phyloP scores from a whole-genome alignment of 371 early-diverging fungal species.

The Batrachochytrium dendrobatidis region DNA sequence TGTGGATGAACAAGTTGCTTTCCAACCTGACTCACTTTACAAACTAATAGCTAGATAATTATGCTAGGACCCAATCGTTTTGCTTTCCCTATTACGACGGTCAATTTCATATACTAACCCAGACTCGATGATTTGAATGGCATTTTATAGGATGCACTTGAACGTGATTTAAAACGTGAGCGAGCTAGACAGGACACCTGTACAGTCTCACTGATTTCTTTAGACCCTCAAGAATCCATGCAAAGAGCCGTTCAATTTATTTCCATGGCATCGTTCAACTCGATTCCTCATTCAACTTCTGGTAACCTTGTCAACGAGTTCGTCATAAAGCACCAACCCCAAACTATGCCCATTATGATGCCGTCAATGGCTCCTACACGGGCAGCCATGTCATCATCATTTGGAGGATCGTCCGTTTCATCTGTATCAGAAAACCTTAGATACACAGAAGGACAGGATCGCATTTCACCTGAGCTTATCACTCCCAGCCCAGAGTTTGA shows the following conservation, averaged over 20 bases:
- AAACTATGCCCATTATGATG: background rate
- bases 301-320: too few species aligned
- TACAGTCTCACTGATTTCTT: constrained; percentile 30
- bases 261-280: background rate
- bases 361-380: background rate
- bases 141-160: constrained; percentile 97
- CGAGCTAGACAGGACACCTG: constrained; percentile 76
- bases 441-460: background rate
- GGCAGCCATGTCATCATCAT: background rate
- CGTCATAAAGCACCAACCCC: background rate
- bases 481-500: constrained; percentile 1
- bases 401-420: background rate
- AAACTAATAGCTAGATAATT: background rate
- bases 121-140: too few species aligned
- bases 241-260: constrained; percentile 20
- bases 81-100: too few species aligned
- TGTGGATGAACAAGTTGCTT: too few species aligned
- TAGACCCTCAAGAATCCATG: constrained; percentile 3
- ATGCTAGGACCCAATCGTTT: too few species aligned
- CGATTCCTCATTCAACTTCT: background rate
- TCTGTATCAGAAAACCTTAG: background rate
- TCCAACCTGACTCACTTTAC: too few species aligned
- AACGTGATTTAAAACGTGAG: constrained; percentile 97
- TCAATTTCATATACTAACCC: too few species aligned
- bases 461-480: background rate